A percentile compares a stretch with the other conserved stretches of the same genome.
These are phyloP conservation scores for Atalantia buxifolia DNA, from an alignment of 345 rosid genomes.

Conservation along the genomic window DNA sequence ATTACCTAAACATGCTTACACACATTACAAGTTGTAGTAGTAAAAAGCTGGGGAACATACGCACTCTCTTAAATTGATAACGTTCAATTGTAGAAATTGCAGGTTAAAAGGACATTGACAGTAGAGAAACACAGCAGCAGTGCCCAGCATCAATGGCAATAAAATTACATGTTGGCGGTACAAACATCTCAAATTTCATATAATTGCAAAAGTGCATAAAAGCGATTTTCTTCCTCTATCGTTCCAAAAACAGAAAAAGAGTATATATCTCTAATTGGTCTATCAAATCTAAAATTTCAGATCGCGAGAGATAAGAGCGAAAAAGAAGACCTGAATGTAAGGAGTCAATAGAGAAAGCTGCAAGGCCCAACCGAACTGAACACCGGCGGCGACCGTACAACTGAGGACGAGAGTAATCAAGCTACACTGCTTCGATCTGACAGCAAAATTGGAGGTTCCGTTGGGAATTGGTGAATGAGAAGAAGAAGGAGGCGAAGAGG, in stretches of 20 bases:
- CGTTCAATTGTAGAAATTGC: background rate
- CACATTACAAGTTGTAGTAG: background rate
- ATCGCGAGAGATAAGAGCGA: background rate
- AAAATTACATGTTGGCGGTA: background rate
- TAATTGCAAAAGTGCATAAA: background rate
- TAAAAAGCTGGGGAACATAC: background rate
- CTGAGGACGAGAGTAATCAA: constrained; percentile 62
- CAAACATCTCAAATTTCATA: background rate
- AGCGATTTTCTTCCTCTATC: background rate
- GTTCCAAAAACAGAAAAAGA: background rate
- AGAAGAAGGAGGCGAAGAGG: constrained; percentile 25
- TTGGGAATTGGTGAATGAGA: constrained; percentile 23
- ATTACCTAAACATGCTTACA: background rate
- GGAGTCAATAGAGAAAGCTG: constrained; percentile 94
- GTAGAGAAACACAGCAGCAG: background rate
- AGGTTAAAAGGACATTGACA: background rate
- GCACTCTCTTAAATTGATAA: background rate
- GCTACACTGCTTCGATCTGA: constrained; percentile 43
- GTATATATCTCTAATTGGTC: background rate
- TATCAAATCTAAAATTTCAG: background rate
- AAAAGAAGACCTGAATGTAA: constrained; percentile 66
- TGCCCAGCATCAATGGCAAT: background rate
- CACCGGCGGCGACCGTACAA: constrained; percentile 94
- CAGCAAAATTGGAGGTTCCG: constrained; percentile 17
- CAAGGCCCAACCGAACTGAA: constrained; percentile 98